Evolutionary conservation across 371 early-diverging fungal species (phyloP).

Genomic region (Rhizopus delemar): DNA sequence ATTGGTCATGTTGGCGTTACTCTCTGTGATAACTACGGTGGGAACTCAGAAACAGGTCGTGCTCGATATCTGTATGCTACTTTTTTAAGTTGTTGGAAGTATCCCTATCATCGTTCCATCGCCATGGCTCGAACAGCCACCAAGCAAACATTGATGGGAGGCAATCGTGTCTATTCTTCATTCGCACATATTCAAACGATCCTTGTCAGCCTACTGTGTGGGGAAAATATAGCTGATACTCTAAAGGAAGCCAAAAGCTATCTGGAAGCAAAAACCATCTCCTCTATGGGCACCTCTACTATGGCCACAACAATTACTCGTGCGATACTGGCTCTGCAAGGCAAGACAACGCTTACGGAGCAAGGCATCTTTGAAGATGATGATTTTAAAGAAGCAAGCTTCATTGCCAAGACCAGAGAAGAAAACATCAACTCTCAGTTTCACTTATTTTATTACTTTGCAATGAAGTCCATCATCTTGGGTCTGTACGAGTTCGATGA

Average conservation of each 20-base stretch:
- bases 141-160: constrained; percentile 44
- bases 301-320: constrained; percentile 38
- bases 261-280: constrained; percentile 30
- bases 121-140: constrained; percentile 40
- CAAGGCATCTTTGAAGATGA: constrained; percentile 42
- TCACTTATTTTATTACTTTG: constrained; percentile 37
- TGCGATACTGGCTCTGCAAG: constrained; percentile 42
- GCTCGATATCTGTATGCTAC: constrained; percentile 40
- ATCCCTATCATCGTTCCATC: constrained; percentile 38
- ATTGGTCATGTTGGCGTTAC: constrained; percentile 46
- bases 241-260: constrained; percentile 43
- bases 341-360: constrained; percentile 35
- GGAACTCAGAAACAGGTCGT: constrained; percentile 44
- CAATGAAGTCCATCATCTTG: constrained; percentile 35
- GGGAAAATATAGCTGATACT: constrained; percentile 39
- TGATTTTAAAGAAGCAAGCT: constrained; percentile 32
- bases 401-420: constrained; percentile 16
- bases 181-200: constrained; percentile 44
- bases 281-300: constrained; percentile 29
- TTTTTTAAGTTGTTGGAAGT: constrained; percentile 42
- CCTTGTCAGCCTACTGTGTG: constrained; percentile 31
- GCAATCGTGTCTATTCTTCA: constrained; percentile 44
- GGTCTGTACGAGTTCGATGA: constrained; percentile 36
- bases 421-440: neutral
- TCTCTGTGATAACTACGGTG: constrained; percentile 43